Evolutionary conservation across 2,329 filamentous ascomycete species (phyloP), one percentile per base, ranked within the genome.

Genomic region (Diplodia mutila): DNA sequence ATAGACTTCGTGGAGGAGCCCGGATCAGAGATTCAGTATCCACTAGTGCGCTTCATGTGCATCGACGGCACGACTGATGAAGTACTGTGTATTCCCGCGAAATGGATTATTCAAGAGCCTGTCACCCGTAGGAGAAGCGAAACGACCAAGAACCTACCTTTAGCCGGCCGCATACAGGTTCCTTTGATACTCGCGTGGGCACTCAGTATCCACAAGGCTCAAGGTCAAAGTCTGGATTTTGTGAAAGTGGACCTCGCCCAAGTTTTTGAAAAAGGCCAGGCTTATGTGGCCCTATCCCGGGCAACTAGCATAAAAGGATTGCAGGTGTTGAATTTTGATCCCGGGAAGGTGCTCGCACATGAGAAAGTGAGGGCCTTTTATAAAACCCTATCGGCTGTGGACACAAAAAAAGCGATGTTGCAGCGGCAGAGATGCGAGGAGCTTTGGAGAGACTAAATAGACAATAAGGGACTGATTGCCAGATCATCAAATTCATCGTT

Each of bases 161-260:
- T 97, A 78, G 95, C 95, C 1, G 91, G 92, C 69, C 91, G 95
- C 48, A 86, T 85, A 53, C 85, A 87, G 68, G 79, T 87, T 6
- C 95, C 95, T 0, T 85, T 99, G 61, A 98, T 99, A 70, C 85
- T 99, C 32, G 95, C 95, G 0, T 99, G 95, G 95, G 95, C 95
- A 1, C 82, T 99, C 23, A 97, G 93, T 1, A 99, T 99, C 69
- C 95, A 99, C 83, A 99, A 99, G 80, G 95, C 95, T 0, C 94
- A 98, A 77, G 94, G 94, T 1, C 94, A 97, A 78, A 98, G 94
- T 0, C 82, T 97, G 29, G 93, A 97, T 75, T 86, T 94, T 61
- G 95, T 99, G 69, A 97, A 97, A 75, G 95, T 99, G 29, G 93
- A 99, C 76, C 84, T 99, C 0, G 91, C 93, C 34, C 91, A 88